These are phyloP conservation scores for Acacia acuminata DNA, from an alignment of 306 rosid species.

Conservation along the genomic window DNA sequence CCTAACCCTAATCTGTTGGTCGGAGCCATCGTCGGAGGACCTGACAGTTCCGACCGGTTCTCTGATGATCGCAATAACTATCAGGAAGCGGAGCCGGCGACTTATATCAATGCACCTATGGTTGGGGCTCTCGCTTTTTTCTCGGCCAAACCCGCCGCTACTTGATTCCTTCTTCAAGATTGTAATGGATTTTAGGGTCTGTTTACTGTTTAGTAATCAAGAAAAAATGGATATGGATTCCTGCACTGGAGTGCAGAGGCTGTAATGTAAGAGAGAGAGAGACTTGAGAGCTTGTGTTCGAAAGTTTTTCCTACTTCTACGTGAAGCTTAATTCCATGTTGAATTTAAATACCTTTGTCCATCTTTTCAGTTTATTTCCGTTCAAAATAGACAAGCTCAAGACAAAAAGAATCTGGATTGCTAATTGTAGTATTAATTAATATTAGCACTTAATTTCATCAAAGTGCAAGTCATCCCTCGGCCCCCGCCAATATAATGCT, in stretches of 20 bases:
- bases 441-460: no score
- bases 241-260: not conserved
- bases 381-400: no score
- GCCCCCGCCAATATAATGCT: no score
- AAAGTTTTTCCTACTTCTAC: not conserved
- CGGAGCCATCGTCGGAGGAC: slow-evolving; percentile 94
- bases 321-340: not conserved
- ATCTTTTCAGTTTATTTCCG: not conserved
- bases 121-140: slow-evolving; percentile 79
- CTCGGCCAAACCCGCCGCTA: slow-evolving; percentile 24
- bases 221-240: not conserved
- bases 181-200: not conserved
- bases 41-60: slow-evolving; percentile 66
- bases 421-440: no score
- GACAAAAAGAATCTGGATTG: no score
- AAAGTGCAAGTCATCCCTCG: no score
- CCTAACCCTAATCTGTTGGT: slow-evolving; percentile 75
- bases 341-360: not conserved
- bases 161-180: not conserved
- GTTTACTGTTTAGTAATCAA: not conserved
- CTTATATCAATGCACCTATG: slow-evolving; percentile 87
- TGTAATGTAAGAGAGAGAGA: not conserved
- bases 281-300: not conserved
- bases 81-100: slow-evolving; percentile 87
- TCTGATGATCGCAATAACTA: slow-evolving; percentile 76